Evolutionary conservation across 805 yeast species (phyloP), one percentile per base, ranked within the genome.

Genomic region (Blastobotrys mokoenaii): DNA sequence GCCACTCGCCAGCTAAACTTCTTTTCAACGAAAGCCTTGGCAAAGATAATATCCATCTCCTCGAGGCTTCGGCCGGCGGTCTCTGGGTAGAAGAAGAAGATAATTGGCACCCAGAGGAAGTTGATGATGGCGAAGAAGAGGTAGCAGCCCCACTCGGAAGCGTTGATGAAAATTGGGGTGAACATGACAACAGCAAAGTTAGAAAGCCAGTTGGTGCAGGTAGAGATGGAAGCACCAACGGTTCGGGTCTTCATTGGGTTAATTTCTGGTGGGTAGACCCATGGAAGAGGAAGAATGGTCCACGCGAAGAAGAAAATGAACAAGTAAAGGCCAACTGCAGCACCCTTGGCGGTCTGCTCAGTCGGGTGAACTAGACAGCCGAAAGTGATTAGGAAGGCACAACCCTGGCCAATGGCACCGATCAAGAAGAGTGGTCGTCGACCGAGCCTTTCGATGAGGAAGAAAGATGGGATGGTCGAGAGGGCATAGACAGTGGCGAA

Each of bases 61-160:
- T 82, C 89, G 63, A 83, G 71, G 33, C 83, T 71, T 61, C 86
- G 74, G 41, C 87, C 86, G 29, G 83, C 78, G 38, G 88, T 82
- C 67, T 83, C 90, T 36, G 89, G 90, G 62, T 80, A 83, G 63
- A 72, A 76, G 66, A 80, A 73, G 72, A 66, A 79, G 50, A 77
- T 77, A 48, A 80, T 65, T 29, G 86, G 84, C 44, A 78, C 63
- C 67, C 77, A 81, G 39, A 49, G 50, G 57, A 73, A 72, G 68
- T 82, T 82, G 51, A 82, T 70, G 29, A 67, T 60, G 7, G 85
- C 84, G 63, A 84, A 84, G 65, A 84, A 76, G 42, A 82, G 62
- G 64, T 82, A 84, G 48, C 82, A 73, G 48, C 82, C 84, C 74
- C 82, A 80, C 47, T 71, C 68, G 44, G 62, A 51, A 37, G 50